Evolutionary conservation across 2,329 filamentous ascomycete species (phyloP), one percentile per base, ranked within the genome.

Genomic region (Colletotrichum shisoi): DNA sequence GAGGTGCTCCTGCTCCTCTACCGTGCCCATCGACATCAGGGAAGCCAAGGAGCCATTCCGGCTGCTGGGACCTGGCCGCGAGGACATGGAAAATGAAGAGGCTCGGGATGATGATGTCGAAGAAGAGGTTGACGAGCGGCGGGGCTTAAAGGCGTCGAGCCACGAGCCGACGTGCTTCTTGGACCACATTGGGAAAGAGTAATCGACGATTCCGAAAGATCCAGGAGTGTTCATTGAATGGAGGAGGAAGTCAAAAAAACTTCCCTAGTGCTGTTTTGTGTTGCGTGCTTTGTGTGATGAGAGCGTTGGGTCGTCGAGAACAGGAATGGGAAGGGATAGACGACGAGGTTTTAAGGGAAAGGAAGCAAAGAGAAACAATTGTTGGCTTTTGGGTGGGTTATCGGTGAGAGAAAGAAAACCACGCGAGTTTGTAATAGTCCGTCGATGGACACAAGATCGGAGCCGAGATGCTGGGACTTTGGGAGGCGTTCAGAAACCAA

Each of bases 101-200:
- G 39, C 9, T 37, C 63, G 37, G 8, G 57, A 37, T 21, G 63
- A 64, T 8, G 48, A 53, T 5, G 56, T 48, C 1, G 62, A 40
- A 15, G 57, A 46, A 7, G 57, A 46, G 17, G 59, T 51, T 54
- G 46, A 65, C 31, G 34, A 39, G 61, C 62, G 65, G 42, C 62
- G 65, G 37, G 48, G 37, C 49, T 65, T 68, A 49, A 68, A 57
- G 44, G 65, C 54, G 45, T 52, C 57, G 52, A 67, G 45, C 66
- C 62, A 68, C 48, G 52, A 60, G 24, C 66, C 57, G 63, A 56
- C 56, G 51, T 64, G 49, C 54, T 68, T 68, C 45, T 68, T 68
- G 52, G 63, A 57, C 34, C 24, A 68, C 63, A 68, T 68, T 46
- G n/a, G 34, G 53, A 62, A 53, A 4, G 66, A 42, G 51, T 67